Evolutionary conservation across 2,329 filamentous ascomycete genomes (phyloP), one percentile per base, ranked within the genome.

Genomic region (Diaporthe destruens): DNA sequence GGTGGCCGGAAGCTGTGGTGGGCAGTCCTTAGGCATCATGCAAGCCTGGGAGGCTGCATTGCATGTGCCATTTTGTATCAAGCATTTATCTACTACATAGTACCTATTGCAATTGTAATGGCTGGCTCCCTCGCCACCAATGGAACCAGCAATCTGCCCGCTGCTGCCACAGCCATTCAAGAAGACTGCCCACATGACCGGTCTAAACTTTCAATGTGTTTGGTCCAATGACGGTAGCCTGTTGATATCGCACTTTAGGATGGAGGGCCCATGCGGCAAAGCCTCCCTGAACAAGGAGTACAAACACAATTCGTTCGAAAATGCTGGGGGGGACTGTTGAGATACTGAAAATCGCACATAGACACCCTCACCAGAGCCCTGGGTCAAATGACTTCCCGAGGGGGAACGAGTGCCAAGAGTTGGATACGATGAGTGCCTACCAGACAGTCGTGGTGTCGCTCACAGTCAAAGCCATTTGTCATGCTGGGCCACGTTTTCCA

Each of bases 71-170:
- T 25, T 66, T 29, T 66, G 61, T 66, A 53, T 39, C 32, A 23
- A 53, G 47, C 32, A 65, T 23, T 23, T 61, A 18, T 25, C n/a
- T n/a, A n/a, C n/a, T n/a, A n/a, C n/a, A n/a, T n/a, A n/a, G n/a
- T n/a, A n/a, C n/a, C n/a, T 51, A 65, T 14, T 65, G 61, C 61
- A 66, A 66, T 66, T 66, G 44, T 66, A 66, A 66, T 66, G 32
- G 47, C 61, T 66, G 61, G 61, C 32, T 66, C 39, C 44, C 47
- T 39, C 51, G 61, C 47, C 47, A 66, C 14, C 14, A 53, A 47
- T 25, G 34, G 61, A 47, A 53, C 44, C 47, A 51, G 61, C 47
- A 66, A 51, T 51, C n/a, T 14, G 44, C 53, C 47, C 32, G 47
- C 47, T 53, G n/a, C 61, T 25, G n/a, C 44, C 61, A 36, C 61